phyloP scores from a whole-genome alignment of 139 green algal species.

The Volvox reticuliferus region DNA sequence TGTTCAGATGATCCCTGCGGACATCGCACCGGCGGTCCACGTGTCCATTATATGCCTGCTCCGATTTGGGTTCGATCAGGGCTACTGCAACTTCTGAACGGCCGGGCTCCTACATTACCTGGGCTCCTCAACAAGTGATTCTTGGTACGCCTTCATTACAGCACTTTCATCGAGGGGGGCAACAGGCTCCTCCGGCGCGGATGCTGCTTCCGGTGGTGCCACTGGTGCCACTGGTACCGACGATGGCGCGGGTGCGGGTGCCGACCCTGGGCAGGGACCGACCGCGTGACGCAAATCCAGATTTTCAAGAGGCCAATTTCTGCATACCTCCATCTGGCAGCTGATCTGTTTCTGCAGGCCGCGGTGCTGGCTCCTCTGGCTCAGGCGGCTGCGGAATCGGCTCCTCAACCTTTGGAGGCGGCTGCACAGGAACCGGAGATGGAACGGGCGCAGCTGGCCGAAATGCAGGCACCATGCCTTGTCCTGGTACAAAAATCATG shows the following conservation, averaged over 20 bases:
- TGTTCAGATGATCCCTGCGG: conserved; percentile 94
- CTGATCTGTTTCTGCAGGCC: conserved; percentile 35
- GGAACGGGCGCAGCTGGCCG: conserved; percentile 79
- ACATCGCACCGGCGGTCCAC: neutral
- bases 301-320: neutral
- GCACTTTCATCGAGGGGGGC: conserved; percentile 65
- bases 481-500: conserved; percentile 30
- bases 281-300: neutral
- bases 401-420: conserved; percentile 48
- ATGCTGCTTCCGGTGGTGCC: neutral
- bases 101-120: conserved; percentile 38
- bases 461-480: conserved; percentile 58
- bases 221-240: neutral
- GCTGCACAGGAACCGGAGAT: conserved; percentile 56
- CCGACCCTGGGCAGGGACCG: neutral
- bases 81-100: too few species aligned
- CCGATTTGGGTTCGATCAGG: too few species aligned
- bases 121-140: conserved; percentile 73
- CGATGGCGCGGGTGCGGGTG: conserved; percentile 26
- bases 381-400: conserved; percentile 71
- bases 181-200: conserved; percentile 48
- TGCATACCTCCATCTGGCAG: conserved; percentile 38
- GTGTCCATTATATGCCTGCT: too few species aligned
- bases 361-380: conserved; percentile 36
- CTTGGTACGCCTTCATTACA: conserved; percentile 68